phyloP scores from a whole-genome alignment of 495 filamentous ascomycete genomes.

The Hypoxylon lienhwacheense region DNA sequence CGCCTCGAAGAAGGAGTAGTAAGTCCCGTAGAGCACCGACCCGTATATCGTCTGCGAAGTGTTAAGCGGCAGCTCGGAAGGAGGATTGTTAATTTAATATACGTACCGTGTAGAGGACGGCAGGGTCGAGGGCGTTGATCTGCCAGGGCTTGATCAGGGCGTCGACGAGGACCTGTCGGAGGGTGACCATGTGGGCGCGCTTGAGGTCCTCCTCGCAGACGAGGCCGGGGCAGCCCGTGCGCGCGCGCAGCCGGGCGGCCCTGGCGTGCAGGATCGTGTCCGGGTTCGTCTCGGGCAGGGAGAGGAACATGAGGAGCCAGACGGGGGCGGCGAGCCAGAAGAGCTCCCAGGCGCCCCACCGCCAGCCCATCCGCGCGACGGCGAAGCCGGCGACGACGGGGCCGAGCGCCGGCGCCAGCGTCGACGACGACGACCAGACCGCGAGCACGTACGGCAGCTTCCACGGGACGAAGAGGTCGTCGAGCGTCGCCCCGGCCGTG shows the following conservation, averaged over 20 bases:
- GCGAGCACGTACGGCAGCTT: constrained; percentile 71
- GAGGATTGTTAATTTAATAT: too few relatives aligned
- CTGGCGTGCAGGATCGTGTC: constrained; percentile 48
- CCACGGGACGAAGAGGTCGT: constrained; percentile 70
- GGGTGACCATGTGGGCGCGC: constrained; percentile 50
- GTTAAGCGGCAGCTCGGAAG: too few relatives aligned
- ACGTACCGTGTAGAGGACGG: constrained; percentile 63
- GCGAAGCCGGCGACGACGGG: constrained; percentile 61
- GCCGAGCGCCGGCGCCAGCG: constrained; percentile 49
- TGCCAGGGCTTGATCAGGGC: constrained; percentile 63
- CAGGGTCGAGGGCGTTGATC: constrained; percentile 64
- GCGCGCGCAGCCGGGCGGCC: constrained; percentile 45
- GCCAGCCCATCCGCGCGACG: constrained; percentile 54
- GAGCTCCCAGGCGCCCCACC: constrained; percentile 55
- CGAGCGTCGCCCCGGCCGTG: constrained; percentile 79
- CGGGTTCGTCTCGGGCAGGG: constrained; percentile 51
- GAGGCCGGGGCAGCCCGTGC: constrained; percentile 45
- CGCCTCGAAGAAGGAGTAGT: constrained; percentile 82
- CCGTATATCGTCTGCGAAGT: constrained; percentile 65
- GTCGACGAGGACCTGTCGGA: constrained; percentile 51
- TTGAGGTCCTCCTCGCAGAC: constrained; percentile 55
- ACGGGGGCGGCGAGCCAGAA: constrained; percentile 55
- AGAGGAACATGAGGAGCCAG: constrained; percentile 46
- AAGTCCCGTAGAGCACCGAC: constrained; percentile 68
- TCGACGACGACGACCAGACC: constrained; percentile 57